Base-by-base conservation (phyloP, 768 basidiomycete species). In the Mrakia hoshinonis region DNA sequence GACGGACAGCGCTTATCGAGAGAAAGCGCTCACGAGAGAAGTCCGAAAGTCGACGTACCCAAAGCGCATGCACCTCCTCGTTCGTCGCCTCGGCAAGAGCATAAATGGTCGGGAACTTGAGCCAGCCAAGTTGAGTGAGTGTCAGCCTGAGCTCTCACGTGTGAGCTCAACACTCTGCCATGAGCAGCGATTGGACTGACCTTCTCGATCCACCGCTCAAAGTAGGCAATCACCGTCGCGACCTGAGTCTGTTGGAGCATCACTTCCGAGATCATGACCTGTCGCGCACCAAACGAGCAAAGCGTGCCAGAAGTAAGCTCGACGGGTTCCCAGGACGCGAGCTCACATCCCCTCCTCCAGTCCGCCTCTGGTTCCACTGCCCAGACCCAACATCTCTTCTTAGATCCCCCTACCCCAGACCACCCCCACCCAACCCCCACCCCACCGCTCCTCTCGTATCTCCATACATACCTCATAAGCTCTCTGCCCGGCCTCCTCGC, bases 231-330 rank as follows among this genome's bases (percentile, higher is more conserved):
- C 1, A 73, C 72, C 6, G 72, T 73, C 3, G 72, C 58, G 9
- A 73, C 72, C 49, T 73, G 72, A 20, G 72, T 73, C 34, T 73
- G 72, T 47, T 73, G 72, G n/a, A 73, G 72, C 72, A 73, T 73
- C 26, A 73, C 62, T n/a, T 68, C 72, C 13, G 55, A 36, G 54
- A 72, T 47, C 65, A 72, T 58, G 46, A 72, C 49, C 69, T 70
- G 20, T 34, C n/a, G n/a, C n/a, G n/a, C n/a, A n/a, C n/a, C n/a
- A 48, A 52, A 7, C n/a, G 24, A n/a, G n/a, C 34, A 54, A 51
- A 15, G 34, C 26, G 54, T 4, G 46, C 10, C 29, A 46, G 63
- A 52, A 34, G 49, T 26, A 65, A 49, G 63, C 29, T 34, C 10
- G 26, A 43, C 10, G 47, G n/a, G n/a, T n/a, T n/a, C n/a, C 9